Evolutionary conservation across 2,329 filamentous ascomycete species (phyloP).

Genomic region (Microcyclosporella mali): DNA sequence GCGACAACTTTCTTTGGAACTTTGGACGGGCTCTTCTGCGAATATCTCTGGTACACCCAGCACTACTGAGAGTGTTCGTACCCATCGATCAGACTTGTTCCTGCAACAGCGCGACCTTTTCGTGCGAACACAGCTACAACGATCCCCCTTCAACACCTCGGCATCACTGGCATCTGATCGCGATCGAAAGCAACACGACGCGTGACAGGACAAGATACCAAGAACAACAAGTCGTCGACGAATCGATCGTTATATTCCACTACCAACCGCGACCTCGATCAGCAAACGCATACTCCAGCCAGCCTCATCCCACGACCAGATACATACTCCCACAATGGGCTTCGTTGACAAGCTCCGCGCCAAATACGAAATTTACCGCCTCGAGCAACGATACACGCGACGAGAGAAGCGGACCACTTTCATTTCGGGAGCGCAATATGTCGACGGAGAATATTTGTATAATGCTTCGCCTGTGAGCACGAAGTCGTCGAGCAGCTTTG

Average conservation of each 20-base stretch:
- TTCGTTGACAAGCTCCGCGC: conserved; percentile 70
- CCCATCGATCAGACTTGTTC: no score
- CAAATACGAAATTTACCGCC: conserved; percentile 86
- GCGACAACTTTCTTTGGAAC: no score
- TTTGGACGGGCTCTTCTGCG: no score
- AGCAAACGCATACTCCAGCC: not conserved
- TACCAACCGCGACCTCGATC: not conserved
- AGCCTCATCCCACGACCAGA: not conserved
- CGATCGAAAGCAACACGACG: no score
- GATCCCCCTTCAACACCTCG: conserved; percentile 46
- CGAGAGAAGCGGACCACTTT: conserved; percentile 87
- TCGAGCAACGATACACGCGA: conserved; percentile 91
- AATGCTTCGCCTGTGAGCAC: conserved; percentile 25
- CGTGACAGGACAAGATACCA: not conserved
- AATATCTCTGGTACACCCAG: no score
- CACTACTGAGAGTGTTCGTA: no score
- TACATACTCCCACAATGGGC: conserved; percentile 42
- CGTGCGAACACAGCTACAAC: no score
- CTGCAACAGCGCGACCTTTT: no score
- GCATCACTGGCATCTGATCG: conserved; percentile 20
- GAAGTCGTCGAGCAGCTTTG: conserved; percentile 16
- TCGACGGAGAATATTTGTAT: conserved; percentile 94
- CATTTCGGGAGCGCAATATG: conserved; percentile 80
- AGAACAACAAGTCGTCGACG: not conserved
- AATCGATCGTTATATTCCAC: not conserved